Conservation (phyloP, 768 basidiomycete species). For the Tricholoma furcatifolium region DNA sequence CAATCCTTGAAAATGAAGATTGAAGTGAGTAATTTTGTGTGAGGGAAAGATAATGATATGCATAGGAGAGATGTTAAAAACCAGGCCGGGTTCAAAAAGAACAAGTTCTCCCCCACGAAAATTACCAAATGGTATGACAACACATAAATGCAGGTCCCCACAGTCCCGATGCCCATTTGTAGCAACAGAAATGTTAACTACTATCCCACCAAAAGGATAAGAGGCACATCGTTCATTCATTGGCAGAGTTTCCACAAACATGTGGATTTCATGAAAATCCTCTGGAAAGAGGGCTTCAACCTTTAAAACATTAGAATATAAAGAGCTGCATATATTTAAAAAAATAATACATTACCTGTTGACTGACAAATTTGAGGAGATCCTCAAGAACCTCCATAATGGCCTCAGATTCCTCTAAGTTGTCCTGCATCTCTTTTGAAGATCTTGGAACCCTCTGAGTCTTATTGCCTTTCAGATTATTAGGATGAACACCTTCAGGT, state of each 20-base stretch:
- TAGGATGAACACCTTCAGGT: no score
- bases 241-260: not conserved
- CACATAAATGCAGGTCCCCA: constrained; percentile 21
- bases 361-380: no score
- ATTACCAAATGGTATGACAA: constrained; percentile 20
- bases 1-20: constrained; percentile 20
- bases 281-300: not conserved
- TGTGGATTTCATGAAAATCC: not conserved
- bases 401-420: no score
- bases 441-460: no score
- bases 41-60: constrained; percentile 25
- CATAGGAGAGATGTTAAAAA: constrained; percentile 16
- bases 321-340: no score
- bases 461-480: no score
- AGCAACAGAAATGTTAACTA: constrained; percentile 22
- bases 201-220: constrained; percentile 22
- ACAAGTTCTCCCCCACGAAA: constrained; percentile 24
- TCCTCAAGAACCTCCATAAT: no score
- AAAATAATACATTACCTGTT: no score
- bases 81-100: constrained; percentile 23
- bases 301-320: not conserved
- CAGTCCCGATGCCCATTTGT: constrained; percentile 22
- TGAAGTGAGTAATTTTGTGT: constrained; percentile 21
- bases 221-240: not conserved
- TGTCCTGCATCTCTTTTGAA: no score